Percentiles rank a stretch among this genome's conserved stretches.
Conservation (phyloP, 805 yeast species). For the Wickerhamiella qilinensis region DNA sequence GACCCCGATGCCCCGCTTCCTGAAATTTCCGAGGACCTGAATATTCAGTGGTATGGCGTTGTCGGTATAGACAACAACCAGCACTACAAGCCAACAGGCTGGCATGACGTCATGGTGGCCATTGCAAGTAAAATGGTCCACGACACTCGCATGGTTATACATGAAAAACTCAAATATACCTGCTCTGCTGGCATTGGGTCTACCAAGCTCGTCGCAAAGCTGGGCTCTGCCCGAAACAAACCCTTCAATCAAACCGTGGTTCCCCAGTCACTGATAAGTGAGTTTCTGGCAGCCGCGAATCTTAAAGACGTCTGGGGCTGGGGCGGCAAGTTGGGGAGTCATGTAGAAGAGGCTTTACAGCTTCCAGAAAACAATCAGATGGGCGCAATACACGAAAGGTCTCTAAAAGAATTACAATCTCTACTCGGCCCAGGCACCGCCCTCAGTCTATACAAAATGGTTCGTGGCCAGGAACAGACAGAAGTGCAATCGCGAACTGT, state of each 20-base stretch:
- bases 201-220: conserved; percentile 64
- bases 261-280: conserved; percentile 29
- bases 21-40: conserved; percentile 5
- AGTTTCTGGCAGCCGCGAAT: conserved; percentile 45
- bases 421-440: conserved; percentile 36
- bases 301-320: conserved; percentile 71
- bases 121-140: conserved; percentile 48
- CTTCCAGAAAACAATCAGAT: conserved; percentile 35
- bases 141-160: conserved; percentile 38
- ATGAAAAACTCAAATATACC: conserved; percentile 49
- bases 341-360: conserved; percentile 32
- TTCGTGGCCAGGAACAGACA: conserved; percentile 43
- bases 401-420: conserved; percentile 23
- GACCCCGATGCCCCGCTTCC: conserved; percentile 8
- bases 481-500: conserved; percentile 43
- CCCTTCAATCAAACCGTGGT: conserved; percentile 79
- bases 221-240: conserved; percentile 72
- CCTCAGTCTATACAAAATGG: conserved; percentile 38
- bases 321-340: conserved; percentile 78
- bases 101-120: conserved; percentile 68
- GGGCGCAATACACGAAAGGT: conserved; percentile 33
- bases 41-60: conserved; percentile 11
- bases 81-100: conserved; percentile 28
- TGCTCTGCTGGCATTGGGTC: conserved; percentile 81
- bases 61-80: conserved; percentile 14